phyloP scores from a whole-genome alignment of 1,284 basidiomycete species.

The Moniliophthora roreri region DNA sequence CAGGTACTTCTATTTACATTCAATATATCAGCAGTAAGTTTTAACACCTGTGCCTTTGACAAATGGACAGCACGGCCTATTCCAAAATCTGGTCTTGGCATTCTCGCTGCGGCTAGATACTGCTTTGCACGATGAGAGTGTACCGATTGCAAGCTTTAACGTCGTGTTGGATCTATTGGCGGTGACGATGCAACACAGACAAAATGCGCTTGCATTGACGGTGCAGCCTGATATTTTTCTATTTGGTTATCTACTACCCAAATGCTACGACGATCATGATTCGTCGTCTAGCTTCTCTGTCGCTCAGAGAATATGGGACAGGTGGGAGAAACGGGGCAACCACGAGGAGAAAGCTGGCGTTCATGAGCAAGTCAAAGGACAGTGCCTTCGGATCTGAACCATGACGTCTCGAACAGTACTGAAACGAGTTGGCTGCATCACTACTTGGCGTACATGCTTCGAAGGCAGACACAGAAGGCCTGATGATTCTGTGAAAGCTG shows the following conservation, averaged over 20 bases:
- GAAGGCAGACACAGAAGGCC: conserved; percentile 68
- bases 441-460: conserved; percentile 68
- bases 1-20: conserved; percentile 31
- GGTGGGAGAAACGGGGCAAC: conserved; percentile 30
- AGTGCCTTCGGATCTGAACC: conserved; percentile 62
- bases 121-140: conserved; percentile 30
- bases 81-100: conserved; percentile 34
- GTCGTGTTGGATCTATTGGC: conserved; percentile 36
- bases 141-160: conserved; percentile 23
- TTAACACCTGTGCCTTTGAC: conserved; percentile 29
- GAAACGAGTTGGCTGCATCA: conserved; percentile 87
- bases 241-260: conserved; percentile 46
- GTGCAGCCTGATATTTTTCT: conserved; percentile 46
- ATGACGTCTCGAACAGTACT: conserved; percentile 74
- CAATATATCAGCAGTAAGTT: conserved; percentile 19
- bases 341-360: conserved; percentile 23
- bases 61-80: conserved; percentile 29
- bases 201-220: neutral
- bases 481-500: conserved; percentile 72
- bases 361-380: conserved; percentile 34
- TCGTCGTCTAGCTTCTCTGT: conserved; percentile 19
- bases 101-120: conserved; percentile 37
- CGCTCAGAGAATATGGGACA: conserved; percentile 38
- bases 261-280: conserved; percentile 22
- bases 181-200: conserved; percentile 27